Percentiles rank a stretch among this genome's conserved stretches.
phyloP scores from a whole-genome alignment of 164 flowering plant genomes.

The Cinnamomum micranthum region DNA sequence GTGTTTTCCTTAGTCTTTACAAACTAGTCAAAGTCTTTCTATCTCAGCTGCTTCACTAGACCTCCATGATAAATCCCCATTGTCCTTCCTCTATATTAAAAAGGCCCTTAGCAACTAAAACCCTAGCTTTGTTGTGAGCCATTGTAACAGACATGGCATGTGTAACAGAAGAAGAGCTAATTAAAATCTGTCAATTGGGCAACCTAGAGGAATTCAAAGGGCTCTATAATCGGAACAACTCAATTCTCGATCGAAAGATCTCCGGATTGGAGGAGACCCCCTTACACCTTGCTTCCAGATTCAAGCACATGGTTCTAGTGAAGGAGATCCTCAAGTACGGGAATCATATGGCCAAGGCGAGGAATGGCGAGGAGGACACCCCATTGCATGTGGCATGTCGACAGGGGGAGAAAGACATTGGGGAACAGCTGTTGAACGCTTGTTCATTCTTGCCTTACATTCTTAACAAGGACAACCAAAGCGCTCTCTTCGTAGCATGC shows the following conservation, averaged over 20 bases:
- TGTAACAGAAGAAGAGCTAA: too few species aligned
- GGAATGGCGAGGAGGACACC: neutral
- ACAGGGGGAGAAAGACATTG: neutral
- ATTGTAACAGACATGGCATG: neutral
- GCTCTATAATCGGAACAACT: neutral
- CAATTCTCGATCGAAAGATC: neutral
- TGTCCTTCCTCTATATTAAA: too few species aligned
- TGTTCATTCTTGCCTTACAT: neutral
- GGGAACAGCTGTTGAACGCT: neutral
- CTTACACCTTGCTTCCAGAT: neutral
- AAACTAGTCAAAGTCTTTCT: too few species aligned
- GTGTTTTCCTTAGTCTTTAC: too few species aligned
- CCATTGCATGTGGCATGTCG: slow-evolving; percentile 1
- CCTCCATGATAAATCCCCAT: too few species aligned
- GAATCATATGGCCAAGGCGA: neutral
- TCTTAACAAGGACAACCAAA: neutral
- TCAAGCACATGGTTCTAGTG: neutral
- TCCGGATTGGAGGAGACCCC: neutral
- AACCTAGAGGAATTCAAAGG: neutral
- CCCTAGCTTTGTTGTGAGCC: too few species aligned
- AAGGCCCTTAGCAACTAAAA: too few species aligned
- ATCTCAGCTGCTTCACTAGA: too few species aligned
- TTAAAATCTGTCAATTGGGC: neutral
- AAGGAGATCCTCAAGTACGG: neutral
- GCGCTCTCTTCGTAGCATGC: neutral